Percentiles rank a stretch among this genome's conserved stretches.
These are phyloP conservation scores for Ophiostoma sp. DNA, from an alignment of 2,329 filamentous ascomycete species.

Conservation along the genomic window DNA sequence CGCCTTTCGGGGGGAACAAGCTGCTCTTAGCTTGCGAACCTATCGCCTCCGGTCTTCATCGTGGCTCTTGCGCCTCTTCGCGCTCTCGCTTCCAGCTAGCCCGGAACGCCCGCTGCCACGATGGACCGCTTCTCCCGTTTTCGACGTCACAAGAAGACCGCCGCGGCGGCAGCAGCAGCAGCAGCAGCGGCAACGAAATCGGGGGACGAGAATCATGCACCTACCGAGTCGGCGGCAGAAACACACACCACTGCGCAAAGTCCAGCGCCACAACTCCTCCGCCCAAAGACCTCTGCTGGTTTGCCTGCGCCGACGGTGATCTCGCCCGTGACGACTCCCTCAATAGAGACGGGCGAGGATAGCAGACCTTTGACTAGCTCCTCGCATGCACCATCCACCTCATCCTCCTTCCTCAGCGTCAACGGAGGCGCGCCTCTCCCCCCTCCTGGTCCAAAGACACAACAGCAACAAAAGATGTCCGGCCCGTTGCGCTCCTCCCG, in stretches of 20 bases:
- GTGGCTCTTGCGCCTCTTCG: not conserved
- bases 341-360: not conserved
- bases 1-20: not conserved
- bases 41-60: not conserved
- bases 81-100: not conserved
- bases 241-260: not conserved
- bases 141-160: constrained; percentile 36
- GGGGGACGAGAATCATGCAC: not conserved
- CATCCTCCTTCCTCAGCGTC: constrained; percentile 14
- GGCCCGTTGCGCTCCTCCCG: constrained; percentile 22
- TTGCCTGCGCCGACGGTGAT: not conserved
- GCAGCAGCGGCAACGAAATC: not conserved
- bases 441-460: not conserved
- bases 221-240: not conserved
- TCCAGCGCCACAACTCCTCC: not conserved
- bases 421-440: constrained; percentile 18
- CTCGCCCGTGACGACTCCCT: not conserved
- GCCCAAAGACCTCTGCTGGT: not conserved
- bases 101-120: not conserved
- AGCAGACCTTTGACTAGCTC: not conserved
- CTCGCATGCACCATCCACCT: not conserved
- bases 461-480: constrained; percentile 27
- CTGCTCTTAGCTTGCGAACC: constrained; percentile 7
- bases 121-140: constrained; percentile 39
- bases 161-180: constrained; percentile 21